phyloP scores from a whole-genome alignment of 331 rosid species.

The Prunus yedoensis region DNA sequence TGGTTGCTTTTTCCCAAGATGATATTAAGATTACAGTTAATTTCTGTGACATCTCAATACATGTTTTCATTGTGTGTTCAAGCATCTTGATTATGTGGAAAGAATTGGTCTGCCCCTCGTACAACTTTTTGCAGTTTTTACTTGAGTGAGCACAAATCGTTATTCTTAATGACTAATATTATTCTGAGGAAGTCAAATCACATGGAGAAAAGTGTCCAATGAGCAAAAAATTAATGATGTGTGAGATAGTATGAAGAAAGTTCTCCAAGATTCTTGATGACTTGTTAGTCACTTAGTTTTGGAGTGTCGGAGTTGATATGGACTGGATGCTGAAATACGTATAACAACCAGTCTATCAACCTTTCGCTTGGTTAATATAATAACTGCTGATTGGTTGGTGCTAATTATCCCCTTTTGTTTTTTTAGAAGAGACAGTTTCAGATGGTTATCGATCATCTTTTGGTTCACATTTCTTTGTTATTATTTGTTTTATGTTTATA shows the following conservation, averaged over 20 bases:
- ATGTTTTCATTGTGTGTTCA: neutral
- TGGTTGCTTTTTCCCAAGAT: neutral
- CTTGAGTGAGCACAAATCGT: neutral
- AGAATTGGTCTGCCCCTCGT: neutral
- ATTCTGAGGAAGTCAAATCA: neutral
- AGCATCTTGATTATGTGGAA: constrained; percentile 10
- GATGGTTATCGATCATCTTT: neutral
- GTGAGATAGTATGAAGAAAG: neutral
- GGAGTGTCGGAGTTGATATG: neutral
- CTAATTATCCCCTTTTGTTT: neutral
- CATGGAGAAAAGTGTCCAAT: neutral
- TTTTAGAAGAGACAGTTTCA: neutral
- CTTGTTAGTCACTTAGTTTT: neutral
- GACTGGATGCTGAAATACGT: neutral
- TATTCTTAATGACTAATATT: neutral
- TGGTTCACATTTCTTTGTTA: neutral
- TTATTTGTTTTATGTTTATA: neutral
- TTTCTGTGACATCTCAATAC: neutral
- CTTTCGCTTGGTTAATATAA: neutral
- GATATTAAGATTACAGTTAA: neutral
- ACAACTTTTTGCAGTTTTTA: neutral
- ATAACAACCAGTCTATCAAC: neutral
- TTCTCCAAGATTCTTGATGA: neutral
- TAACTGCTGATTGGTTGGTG: neutral
- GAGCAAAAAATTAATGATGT: neutral